Conservation (phyloP, 805 yeast genomes). For the Lipomyces mesembrius region DNA sequence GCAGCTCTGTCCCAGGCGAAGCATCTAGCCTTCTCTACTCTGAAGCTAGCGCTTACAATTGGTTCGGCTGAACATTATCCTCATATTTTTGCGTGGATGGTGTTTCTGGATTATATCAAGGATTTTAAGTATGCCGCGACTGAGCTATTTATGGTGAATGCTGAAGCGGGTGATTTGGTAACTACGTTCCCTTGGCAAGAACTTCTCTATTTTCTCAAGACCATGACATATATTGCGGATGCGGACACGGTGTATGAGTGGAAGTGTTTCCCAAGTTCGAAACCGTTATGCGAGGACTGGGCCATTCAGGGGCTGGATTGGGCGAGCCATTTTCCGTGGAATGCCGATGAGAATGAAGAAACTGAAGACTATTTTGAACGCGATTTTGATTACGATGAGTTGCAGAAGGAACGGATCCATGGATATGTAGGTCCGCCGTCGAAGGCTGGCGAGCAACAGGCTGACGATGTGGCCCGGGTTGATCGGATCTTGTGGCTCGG, state of each 20-base stretch:
- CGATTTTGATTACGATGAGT: constrained; percentile 12
- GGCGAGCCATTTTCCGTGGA: constrained; percentile 18
- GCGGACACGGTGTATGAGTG: constrained; percentile 15
- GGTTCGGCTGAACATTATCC: constrained; percentile 31
- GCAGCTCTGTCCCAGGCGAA: constrained; percentile 14
- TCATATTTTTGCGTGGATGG: constrained; percentile 35
- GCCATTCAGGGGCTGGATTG: constrained; percentile 25
- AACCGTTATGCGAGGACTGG: constrained; percentile 24
- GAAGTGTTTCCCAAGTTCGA: constrained; percentile 13
- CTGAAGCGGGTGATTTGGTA: background rate
- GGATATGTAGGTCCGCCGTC: constrained; percentile 23
- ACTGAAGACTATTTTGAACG: background rate
- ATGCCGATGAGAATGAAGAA: background rate
- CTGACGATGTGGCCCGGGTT: constrained; percentile 17
- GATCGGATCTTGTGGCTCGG: constrained; percentile 32
- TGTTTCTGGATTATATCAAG: constrained; percentile 27
- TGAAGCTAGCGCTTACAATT: constrained; percentile 25
- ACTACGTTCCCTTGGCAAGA: constrained; percentile 32
- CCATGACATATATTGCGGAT: constrained; percentile 29
- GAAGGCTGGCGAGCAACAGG: background rate
- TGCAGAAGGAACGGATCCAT: background rate
- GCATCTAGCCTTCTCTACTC: constrained; percentile 21
- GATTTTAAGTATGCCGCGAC: constrained; percentile 15
- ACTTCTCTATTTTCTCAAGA: constrained; percentile 24
- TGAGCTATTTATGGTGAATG: constrained; percentile 11